phyloP scores from a whole-genome alignment of 768 basidiomycete genomes.

The Amanita polypyramis region DNA sequence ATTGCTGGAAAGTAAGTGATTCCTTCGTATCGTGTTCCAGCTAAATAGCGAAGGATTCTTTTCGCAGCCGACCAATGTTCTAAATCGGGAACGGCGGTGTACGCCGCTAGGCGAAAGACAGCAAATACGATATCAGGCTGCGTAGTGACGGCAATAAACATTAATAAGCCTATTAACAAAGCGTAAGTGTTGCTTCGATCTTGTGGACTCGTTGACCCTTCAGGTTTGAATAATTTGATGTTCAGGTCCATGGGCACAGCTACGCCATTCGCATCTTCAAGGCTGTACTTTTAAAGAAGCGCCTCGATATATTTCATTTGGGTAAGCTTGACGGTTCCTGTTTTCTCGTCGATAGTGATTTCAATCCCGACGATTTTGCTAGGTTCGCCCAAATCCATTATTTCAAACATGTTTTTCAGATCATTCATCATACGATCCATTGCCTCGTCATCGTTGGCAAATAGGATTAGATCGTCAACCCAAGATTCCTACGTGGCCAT shows the following conservation, averaged over 20 bases:
- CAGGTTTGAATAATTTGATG: constrained; percentile 5
- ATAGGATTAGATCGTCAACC: neutral
- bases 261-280: constrained; percentile 9
- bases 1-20: neutral
- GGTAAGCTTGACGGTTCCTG: constrained; percentile 11
- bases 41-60: neutral
- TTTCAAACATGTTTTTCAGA: constrained; percentile 13
- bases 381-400: constrained; percentile 15
- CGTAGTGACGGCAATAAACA: constrained; percentile 2
- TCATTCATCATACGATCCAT: neutral
- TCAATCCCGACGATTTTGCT: constrained; percentile 19
- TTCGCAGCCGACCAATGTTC: constrained; percentile 1
- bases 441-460: neutral
- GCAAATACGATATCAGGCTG: constrained; percentile 9
- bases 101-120: neutral
- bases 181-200: neutral
- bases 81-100: neutral
- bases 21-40: neutral
- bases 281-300: constrained; percentile 9
- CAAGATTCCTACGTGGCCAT: neutral
- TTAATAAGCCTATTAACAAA: neutral
- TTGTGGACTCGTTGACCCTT: neutral
- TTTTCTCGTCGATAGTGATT: constrained; percentile 10
- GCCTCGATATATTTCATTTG: constrained; percentile 15
- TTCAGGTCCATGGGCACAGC: constrained; percentile 6